Conservation (phyloP, 2,329 filamentous ascomycete genomes). For the Bipolaris victoriae region DNA sequence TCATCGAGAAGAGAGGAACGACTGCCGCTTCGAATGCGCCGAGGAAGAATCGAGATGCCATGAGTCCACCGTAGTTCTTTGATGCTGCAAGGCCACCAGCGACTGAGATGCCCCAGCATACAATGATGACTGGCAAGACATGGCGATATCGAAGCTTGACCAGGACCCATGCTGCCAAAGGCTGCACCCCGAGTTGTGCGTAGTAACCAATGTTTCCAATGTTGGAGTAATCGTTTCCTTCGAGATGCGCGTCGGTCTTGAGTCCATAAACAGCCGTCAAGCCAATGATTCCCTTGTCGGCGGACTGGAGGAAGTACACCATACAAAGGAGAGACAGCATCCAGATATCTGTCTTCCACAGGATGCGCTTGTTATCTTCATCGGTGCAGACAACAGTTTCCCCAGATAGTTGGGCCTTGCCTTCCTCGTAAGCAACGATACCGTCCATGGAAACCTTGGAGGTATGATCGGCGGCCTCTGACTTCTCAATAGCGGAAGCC, state of each 20-base stretch:
- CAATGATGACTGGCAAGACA: slow-evolving; percentile 30
- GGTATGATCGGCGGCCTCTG: slow-evolving; percentile 16
- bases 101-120: slow-evolving; percentile 58
- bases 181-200: slow-evolving; percentile 59
- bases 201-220: slow-evolving; percentile 57
- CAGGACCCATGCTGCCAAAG: slow-evolving; percentile 58
- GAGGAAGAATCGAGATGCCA: slow-evolving; percentile 31
- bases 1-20: slow-evolving; percentile 34
- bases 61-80: slow-evolving; percentile 26
- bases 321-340: slow-evolving; percentile 34
- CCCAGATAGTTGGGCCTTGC: slow-evolving; percentile 21
- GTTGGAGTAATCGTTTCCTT: slow-evolving; percentile 56
- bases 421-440: slow-evolving; percentile 28
- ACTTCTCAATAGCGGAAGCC: slow-evolving; percentile 26
- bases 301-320: slow-evolving; percentile 34
- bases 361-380: slow-evolving; percentile 30
- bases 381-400: slow-evolving; percentile 29
- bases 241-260: slow-evolving; percentile 45
- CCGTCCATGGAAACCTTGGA: slow-evolving; percentile 19
- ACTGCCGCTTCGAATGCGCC: slow-evolving; percentile 38
- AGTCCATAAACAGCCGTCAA: slow-evolving; percentile 63
- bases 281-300: slow-evolving; percentile 58
- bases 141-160: slow-evolving; percentile 50
- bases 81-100: slow-evolving; percentile 32
- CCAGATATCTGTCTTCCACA: slow-evolving; percentile 30